Conservation (phyloP, 164 flowering plant genomes). For the Aristolochia californica region DNA sequence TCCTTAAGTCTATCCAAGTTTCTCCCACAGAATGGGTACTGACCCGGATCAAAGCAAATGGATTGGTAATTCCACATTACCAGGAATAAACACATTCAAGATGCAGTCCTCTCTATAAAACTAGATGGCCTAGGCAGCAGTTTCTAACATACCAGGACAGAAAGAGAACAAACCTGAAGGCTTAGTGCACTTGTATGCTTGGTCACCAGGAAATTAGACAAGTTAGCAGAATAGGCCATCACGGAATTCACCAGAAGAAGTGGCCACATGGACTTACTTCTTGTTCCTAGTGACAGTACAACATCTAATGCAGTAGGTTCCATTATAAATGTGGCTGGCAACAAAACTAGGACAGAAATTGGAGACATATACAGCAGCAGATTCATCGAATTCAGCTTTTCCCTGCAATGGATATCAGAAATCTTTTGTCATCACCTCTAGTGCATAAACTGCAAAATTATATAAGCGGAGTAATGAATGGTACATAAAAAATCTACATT, state of each 20-base stretch:
- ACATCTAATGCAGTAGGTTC: constrained; percentile 56
- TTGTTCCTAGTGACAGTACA: constrained; percentile 33
- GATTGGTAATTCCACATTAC: not conserved
- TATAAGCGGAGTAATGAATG: not conserved
- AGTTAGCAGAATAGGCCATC: constrained; percentile 78
- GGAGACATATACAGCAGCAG: constrained; percentile 92
- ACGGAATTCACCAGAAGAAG: constrained; percentile 72
- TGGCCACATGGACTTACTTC: constrained; percentile 54
- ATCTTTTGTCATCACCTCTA: not conserved
- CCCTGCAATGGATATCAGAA: constrained; percentile 37
- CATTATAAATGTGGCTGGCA: constrained; percentile 69
- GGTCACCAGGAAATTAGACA: constrained; percentile 89
- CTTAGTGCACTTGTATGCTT: constrained; percentile 96
- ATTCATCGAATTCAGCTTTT: constrained; percentile 93
- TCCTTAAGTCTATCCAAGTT: too few relatives aligned
- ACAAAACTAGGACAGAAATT: constrained; percentile 61
- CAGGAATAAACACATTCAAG: not conserved
- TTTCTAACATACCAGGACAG: not conserved
- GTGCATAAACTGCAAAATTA: not conserved
- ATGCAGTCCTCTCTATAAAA: not conserved
- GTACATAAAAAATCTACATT: too few relatives aligned
- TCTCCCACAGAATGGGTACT: not conserved
- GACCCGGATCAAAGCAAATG: not conserved
- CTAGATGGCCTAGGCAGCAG: too few relatives aligned
- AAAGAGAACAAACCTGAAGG: constrained; percentile 57